Conservation (phyloP, 495 filamentous ascomycete species). For the Penicillium herquei region DNA sequence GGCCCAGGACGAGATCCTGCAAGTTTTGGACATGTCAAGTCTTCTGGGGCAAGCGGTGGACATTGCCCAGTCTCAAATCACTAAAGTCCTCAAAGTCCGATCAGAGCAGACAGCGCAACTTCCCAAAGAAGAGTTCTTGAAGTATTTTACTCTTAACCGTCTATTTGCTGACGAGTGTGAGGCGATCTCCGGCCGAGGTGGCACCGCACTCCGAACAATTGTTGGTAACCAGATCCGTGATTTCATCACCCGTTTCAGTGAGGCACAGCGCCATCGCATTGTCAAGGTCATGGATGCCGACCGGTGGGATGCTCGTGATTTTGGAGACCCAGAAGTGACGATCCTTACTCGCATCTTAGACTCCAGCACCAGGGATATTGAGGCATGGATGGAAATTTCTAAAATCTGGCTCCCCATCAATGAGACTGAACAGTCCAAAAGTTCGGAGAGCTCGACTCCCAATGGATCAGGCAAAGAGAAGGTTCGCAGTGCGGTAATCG, state of each 20-base stretch:
- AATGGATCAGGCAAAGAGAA: conserved; percentile 69
- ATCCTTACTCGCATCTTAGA: conserved; percentile 68
- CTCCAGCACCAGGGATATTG: conserved; percentile 76
- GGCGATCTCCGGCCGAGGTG: conserved; percentile 85
- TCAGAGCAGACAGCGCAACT: conserved; percentile 76
- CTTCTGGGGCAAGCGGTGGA: conserved; percentile 94
- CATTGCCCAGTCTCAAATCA: conserved; percentile 86
- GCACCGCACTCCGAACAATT: conserved; percentile 77
- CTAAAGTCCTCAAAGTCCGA: conserved; percentile 88
- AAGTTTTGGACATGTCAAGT: conserved; percentile 86
- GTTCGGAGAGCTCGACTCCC: conserved; percentile 26
- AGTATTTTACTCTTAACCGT: conserved; percentile 90
- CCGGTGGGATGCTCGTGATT: conserved; percentile 87
- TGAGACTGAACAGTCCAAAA: conserved; percentile 22
- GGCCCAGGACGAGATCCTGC: conserved; percentile 76
- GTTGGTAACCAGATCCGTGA: conserved; percentile 91
- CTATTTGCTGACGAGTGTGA: conserved; percentile 97
- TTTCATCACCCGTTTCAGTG: conserved; percentile 74
- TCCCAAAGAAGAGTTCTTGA: conserved; percentile 74
- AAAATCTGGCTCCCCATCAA: conserved; percentile 64
- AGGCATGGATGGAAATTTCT: conserved; percentile 68
- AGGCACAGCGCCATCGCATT: conserved; percentile 73
- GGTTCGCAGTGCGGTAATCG: conserved; percentile 70
- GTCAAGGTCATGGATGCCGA: conserved; percentile 86
- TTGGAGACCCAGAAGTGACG: conserved; percentile 62